phyloP scores from a whole-genome alignment of 257 asterid genomes.

The Petrea volubilis region DNA sequence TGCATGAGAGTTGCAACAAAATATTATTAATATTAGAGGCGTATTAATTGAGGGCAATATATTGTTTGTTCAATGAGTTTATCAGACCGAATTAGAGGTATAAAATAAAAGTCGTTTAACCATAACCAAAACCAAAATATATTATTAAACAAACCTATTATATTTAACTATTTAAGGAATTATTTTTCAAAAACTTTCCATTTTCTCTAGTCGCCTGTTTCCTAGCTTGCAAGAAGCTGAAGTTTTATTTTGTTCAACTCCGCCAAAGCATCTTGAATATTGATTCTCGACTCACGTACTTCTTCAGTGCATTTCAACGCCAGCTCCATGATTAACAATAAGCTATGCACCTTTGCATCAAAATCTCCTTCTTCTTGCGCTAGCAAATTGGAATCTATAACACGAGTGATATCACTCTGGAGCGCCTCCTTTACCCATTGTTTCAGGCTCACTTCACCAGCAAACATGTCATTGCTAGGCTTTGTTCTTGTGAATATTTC shows the following conservation, averaged over 20 bases:
- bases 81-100: too few relatives aligned
- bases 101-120: too few relatives aligned
- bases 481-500: conserved; percentile 39
- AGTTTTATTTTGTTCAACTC: conserved; percentile 24
- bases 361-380: conserved; percentile 1
- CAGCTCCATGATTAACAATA: conserved; percentile 35
- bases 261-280: conserved; percentile 27
- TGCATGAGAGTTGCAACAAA: too few relatives aligned
- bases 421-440: conserved; percentile 17
- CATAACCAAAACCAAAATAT: too few relatives aligned
- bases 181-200: too few relatives aligned
- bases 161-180: too few relatives aligned
- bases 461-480: too few relatives aligned
- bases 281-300: conserved; percentile 12
- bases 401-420: background rate
- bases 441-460: too few relatives aligned
- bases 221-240: conserved; percentile 17
- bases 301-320: conserved; percentile 27
- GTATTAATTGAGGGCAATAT: too few relatives aligned
- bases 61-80: too few relatives aligned
- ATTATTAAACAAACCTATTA: too few relatives aligned
- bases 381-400: conserved; percentile 32
- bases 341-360: conserved; percentile 20
- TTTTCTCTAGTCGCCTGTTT: background rate
- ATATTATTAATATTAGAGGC: too few relatives aligned